These are phyloP conservation scores for Cladophialophora yegresii DNA, from an alignment of 2,329 filamentous ascomycete species.

Conservation along the genomic window DNA sequence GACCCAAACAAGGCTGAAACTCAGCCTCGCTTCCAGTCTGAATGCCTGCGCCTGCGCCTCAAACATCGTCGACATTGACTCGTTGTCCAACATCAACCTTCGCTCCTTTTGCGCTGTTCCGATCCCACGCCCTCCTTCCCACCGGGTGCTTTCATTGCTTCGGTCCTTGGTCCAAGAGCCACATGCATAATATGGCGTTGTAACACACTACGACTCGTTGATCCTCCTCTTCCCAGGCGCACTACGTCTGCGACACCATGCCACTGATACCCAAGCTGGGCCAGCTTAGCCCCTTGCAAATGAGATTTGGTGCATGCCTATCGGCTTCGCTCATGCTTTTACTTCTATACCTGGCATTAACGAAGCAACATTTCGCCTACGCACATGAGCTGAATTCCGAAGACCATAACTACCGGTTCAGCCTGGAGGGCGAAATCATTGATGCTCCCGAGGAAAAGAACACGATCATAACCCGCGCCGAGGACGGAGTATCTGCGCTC, in stretches of 20 bases:
- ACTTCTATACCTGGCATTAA: constrained; percentile 62
- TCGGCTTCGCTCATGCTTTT: constrained; percentile 62
- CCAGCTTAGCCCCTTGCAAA: constrained; percentile 69
- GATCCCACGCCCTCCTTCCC: background rate
- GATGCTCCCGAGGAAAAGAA: constrained; percentile 35
- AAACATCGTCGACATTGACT: background rate
- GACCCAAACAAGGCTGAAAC: background rate
- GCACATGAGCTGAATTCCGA: constrained; percentile 58
- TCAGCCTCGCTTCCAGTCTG: background rate
- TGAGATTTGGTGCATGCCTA: constrained; percentile 69
- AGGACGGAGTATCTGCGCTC: constrained; percentile 53
- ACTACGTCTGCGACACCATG: constrained; percentile 38
- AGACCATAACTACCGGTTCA: constrained; percentile 53
- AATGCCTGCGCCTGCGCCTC: background rate
- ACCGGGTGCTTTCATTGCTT: background rate
- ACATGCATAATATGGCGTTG: background rate
- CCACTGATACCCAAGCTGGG: constrained; percentile 55
- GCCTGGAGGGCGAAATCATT: constrained; percentile 42
- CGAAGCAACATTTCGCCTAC: constrained; percentile 62
- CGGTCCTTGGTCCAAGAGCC: background rate
- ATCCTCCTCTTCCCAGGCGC: background rate
- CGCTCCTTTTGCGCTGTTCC: background rate
- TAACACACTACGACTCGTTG: constrained; percentile 11
- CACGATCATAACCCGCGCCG: constrained; percentile 61
- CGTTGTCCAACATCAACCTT: background rate